A percentile compares a stretch with the other conserved stretches of the same genome.
Conservation (phyloP, 1,284 basidiomycete genomes). For the Malassezia psittaci region DNA sequence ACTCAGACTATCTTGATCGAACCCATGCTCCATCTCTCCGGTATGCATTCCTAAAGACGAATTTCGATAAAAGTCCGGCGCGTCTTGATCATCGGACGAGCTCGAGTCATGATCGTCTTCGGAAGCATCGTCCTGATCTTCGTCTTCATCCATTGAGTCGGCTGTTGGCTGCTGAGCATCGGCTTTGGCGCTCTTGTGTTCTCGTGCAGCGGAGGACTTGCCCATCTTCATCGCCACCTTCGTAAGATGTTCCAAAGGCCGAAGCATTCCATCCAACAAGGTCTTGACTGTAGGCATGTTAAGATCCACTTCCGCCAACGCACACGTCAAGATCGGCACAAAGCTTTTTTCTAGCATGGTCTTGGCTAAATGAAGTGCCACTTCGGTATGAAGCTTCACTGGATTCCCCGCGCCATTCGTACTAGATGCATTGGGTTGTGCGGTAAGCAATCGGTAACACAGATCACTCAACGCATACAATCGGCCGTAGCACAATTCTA, state of each 20-base stretch:
- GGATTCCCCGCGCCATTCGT: constrained; percentile 9
- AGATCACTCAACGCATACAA: constrained; percentile 78
- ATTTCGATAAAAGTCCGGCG: constrained; percentile 88
- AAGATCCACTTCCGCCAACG: constrained; percentile 83
- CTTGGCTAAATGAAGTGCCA: constrained; percentile 83
- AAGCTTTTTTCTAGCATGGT: constrained; percentile 98
- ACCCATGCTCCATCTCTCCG: constrained; percentile 44
- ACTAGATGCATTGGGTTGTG: constrained; percentile 54
- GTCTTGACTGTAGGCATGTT: constrained; percentile 85
- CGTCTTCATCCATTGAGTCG: not conserved
- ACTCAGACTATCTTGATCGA: constrained; percentile 67
- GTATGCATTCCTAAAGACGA: constrained; percentile 88
- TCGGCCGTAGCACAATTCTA: constrained; percentile 75
- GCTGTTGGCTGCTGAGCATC: not conserved
- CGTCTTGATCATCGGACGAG: constrained; percentile 52
- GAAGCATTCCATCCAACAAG: constrained; percentile 72
- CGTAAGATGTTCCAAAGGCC: constrained; percentile 83
- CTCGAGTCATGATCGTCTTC: constrained; percentile 40
- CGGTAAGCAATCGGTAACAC: constrained; percentile 74
- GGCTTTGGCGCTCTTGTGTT: constrained; percentile 11
- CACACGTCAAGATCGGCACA: constrained; percentile 75
- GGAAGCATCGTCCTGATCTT: constrained; percentile 19
- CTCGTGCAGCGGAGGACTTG: constrained; percentile 54
- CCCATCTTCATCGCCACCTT: constrained; percentile 97
- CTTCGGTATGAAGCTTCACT: constrained; percentile 52